A percentile compares a stretch with the other conserved stretches of the same genome.
These are phyloP conservation scores for Aspergillus sclerotioniger DNA, from an alignment of 495 filamentous ascomycete genomes.

Conservation along the genomic window DNA sequence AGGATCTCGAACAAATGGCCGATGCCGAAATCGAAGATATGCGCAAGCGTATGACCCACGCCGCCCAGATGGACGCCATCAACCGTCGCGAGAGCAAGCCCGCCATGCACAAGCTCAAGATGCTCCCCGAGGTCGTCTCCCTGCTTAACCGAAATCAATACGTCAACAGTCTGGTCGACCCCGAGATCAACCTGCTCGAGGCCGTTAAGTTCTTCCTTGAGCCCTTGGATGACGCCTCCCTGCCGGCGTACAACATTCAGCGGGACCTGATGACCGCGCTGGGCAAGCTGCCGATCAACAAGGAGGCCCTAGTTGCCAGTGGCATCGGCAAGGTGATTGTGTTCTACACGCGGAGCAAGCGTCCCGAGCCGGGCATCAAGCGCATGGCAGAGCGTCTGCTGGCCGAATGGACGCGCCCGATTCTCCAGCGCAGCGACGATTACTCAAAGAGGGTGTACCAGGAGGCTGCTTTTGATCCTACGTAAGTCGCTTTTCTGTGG, in stretches of 20 bases:
- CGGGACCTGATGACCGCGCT: slow-evolving; percentile 85
- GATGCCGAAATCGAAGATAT: slow-evolving; percentile 88
- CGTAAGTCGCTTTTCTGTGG: slow-evolving; percentile 32
- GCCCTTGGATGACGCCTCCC: slow-evolving; percentile 83
- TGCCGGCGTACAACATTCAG: slow-evolving; percentile 96
- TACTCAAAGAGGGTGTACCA: slow-evolving; percentile 74
- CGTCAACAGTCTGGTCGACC: slow-evolving; percentile 81
- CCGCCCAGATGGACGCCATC: slow-evolving; percentile 79
- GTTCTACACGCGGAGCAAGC: slow-evolving; percentile 94
- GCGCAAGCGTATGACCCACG: slow-evolving; percentile 87
- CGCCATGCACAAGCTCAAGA: slow-evolving; percentile 88
- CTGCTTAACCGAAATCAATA: slow-evolving; percentile 82
- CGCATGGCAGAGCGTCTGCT: slow-evolving; percentile 85
- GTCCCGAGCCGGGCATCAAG: slow-evolving; percentile 82
- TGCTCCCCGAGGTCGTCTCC: slow-evolving; percentile 87
- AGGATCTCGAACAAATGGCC: slow-evolving; percentile 86
- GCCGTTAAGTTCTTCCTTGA: slow-evolving; percentile 97
- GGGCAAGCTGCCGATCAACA: slow-evolving; percentile 77
- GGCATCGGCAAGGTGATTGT: slow-evolving; percentile 94
- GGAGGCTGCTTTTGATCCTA: slow-evolving; percentile 57
- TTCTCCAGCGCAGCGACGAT: slow-evolving; percentile 87
- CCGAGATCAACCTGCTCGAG: slow-evolving; percentile 90
- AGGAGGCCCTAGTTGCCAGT: slow-evolving; percentile 82
- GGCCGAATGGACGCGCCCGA: slow-evolving; percentile 95
- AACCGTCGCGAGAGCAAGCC: slow-evolving; percentile 74